Conservation (phyloP, 2,329 filamentous ascomycete species). For the Thermochaetoides dissita region DNA sequence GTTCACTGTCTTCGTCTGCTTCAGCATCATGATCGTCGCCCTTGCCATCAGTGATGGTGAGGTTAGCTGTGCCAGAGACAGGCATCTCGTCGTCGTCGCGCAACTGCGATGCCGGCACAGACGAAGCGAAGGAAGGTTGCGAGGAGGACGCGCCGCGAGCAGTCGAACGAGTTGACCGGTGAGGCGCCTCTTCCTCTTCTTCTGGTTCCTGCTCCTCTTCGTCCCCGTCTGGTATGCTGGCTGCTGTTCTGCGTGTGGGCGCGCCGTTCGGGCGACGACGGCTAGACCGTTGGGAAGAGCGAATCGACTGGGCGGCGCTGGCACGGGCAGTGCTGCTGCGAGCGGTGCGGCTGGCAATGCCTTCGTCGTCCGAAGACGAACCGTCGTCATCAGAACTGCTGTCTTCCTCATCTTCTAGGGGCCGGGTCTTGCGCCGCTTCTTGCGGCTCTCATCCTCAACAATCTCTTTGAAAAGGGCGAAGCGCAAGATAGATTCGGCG, state of each 20-base stretch:
- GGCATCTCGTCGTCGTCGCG: constrained; percentile 20
- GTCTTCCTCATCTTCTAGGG: constrained; percentile 44
- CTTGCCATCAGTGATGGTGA: constrained; percentile 22
- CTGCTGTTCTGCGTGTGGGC: constrained; percentile 10
- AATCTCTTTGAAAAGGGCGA: constrained; percentile 95
- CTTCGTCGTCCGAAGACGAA: constrained; percentile 42
- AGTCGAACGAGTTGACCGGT: constrained; percentile 22
- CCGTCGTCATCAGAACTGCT: constrained; percentile 44
- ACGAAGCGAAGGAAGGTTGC: constrained; percentile 64
- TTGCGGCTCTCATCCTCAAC: constrained; percentile 66
- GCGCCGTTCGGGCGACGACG: constrained; percentile 12
- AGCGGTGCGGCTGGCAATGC: constrained; percentile 32
- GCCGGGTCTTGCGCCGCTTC: constrained; percentile 60
- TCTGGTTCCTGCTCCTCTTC: constrained; percentile 33
- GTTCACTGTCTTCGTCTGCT: constrained; percentile 12
- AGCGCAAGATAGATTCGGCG: constrained; percentile 80
- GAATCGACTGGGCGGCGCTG: constrained; percentile 21
- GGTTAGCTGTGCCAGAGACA: constrained; percentile 26
- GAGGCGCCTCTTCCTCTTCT: constrained; percentile 33
- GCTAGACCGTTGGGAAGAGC: constrained; percentile 14
- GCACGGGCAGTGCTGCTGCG: constrained; percentile 15
- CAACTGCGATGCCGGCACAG: constrained; percentile 60
- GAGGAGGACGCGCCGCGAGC: constrained; percentile 29
- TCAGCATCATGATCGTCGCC: constrained; percentile 14
- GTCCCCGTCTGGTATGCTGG: constrained; percentile 29